Base-by-base conservation (phyloP, 805 yeast species). In the Torulaspora franciscae region DNA sequence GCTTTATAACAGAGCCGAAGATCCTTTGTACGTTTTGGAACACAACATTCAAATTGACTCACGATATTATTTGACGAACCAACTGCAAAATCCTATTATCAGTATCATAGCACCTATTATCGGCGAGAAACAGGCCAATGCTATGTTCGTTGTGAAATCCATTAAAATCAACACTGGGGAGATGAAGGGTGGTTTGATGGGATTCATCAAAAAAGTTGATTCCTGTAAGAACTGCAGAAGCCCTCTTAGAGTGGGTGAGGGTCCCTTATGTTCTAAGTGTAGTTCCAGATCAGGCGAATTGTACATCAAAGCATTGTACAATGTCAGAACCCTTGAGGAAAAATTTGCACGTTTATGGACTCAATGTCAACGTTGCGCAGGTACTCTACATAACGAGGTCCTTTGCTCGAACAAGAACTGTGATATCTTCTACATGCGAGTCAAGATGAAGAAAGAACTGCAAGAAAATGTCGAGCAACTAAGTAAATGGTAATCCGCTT, bases 281-380 rank as follows among this genome's bases (percentile, higher is more conserved):
- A 69, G 76, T 29, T 68, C 72, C 24, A 77, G 76, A 50, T 85
- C 91, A 0, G 89, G 93, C 1, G 84, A 79, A 54, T 64, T 90
- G 22, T 93, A 88, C 59, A 80, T 88, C n/a, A 79, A 81, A 47
- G 89, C 93, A 8, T 67, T 93, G 37, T 83, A 85, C 3, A 82
- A 79, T 47, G 81, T 90, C 74, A 84, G 88, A 61, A 80, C 79
- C 34, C 67, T 91, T 48, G 96, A 93, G 61, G 76, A 79, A 48
- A 82, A 83, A 55, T 93, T 88, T 57, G 81, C 95, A 2, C 73
- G 95, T 52, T 69, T 93, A 50, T 93, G 99, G 99, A 91, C 98
- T 0, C 95, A 93, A 62, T 95, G 99, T 64, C 99, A 93, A 68
- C 72, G 97, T 47, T 93, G 99, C 65, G 97, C 95, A 57, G 98